Conservation (phyloP, 805 yeast genomes). For the Cyberlindnera sargentensis region DNA sequence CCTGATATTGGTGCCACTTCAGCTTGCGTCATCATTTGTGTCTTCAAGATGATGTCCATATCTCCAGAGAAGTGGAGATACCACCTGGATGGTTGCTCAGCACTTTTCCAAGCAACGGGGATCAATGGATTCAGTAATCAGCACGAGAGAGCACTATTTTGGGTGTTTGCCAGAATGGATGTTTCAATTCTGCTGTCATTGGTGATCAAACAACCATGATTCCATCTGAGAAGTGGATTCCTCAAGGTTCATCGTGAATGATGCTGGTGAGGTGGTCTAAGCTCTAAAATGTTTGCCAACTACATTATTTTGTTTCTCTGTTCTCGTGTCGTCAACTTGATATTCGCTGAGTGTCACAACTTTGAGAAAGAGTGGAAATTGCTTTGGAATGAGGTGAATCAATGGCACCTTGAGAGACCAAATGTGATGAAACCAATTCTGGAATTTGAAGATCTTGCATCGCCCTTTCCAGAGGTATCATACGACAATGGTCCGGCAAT, state of each 20-base stretch:
- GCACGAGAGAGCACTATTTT: slow-evolving; percentile 33
- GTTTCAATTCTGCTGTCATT: slow-evolving; percentile 30
- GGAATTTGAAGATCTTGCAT: slow-evolving; percentile 21
- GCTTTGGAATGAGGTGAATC: slow-evolving; percentile 32
- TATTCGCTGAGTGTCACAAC: slow-evolving; percentile 21
- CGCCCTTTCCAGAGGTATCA: slow-evolving; percentile 31
- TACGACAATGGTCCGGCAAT: slow-evolving; percentile 32
- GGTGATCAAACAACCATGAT: slow-evolving; percentile 32
- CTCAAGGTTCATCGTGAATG: slow-evolving; percentile 17
- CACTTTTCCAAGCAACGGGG: slow-evolving; percentile 30
- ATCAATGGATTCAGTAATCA: slow-evolving; percentile 31
- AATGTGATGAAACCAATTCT: slow-evolving; percentile 28
- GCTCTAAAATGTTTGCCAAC: slow-evolving; percentile 33
- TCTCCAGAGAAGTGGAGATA: slow-evolving; percentile 33
- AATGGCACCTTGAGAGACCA: slow-evolving; percentile 33
- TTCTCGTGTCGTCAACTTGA: slow-evolving; percentile 30
- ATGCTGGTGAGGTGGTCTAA: slow-evolving; percentile 21
- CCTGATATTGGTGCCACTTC: slow-evolving; percentile 26
- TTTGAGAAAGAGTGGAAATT: slow-evolving; percentile 33
- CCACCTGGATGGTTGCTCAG: slow-evolving; percentile 33
- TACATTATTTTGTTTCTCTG: slow-evolving; percentile 30
- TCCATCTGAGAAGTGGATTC: slow-evolving; percentile 30
- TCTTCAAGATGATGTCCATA: slow-evolving; percentile 36
- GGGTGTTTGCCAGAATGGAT: slow-evolving; percentile 39
- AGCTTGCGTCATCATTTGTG: slow-evolving; percentile 35